Conservation (phyloP, 352 stramenopile genomes). For the Phytopythium litorale region DNA sequence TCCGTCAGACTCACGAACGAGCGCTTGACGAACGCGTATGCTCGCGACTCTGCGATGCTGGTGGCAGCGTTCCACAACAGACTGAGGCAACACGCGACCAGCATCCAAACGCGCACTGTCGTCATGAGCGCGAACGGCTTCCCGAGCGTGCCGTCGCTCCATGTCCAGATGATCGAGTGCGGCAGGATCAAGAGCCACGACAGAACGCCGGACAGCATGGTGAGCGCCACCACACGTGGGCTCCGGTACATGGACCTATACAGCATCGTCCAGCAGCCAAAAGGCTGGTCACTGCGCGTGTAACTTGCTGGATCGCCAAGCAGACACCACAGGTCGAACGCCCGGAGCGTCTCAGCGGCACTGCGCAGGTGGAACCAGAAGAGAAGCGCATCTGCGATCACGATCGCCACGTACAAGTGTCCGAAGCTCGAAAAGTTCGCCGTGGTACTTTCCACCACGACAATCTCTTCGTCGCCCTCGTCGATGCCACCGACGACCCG, state of each 20-base stretch:
- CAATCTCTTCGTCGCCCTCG: conserved; percentile 13
- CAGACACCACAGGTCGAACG: conserved; percentile 29
- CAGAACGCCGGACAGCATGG: conserved; percentile 32
- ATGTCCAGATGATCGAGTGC: conserved; percentile 43
- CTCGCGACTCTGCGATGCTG: conserved; percentile 24
- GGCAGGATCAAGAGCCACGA: conserved; percentile 51
- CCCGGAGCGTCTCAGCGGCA: conserved; percentile 25
- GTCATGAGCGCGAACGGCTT: conserved; percentile 28
- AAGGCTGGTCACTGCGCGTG: conserved; percentile 7
- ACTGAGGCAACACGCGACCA: conserved; percentile 36
- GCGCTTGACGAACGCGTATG: conserved; percentile 32
- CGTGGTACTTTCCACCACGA: conserved; percentile 19
- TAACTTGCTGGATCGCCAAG: conserved; percentile 12
- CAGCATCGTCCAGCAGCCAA: conserved; percentile 38
- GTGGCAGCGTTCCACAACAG: conserved; percentile 33
- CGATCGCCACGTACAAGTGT: conserved; percentile 41
- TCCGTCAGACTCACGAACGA: conserved; percentile 39
- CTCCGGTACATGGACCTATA: conserved; percentile 59
- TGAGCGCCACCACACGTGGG: conserved; percentile 28
- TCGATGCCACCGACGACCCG: conserved; percentile 1
- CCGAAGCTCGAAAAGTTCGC: conserved; percentile 58
- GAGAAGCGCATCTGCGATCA: conserved; percentile 36
- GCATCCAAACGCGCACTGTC: conserved; percentile 43
- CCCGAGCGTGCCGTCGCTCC: conserved; percentile 21
- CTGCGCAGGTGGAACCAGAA: conserved; percentile 22